phyloP scores from a whole-genome alignment of 805 yeast genomes.

The Hermanozyma aechmeae region DNA sequence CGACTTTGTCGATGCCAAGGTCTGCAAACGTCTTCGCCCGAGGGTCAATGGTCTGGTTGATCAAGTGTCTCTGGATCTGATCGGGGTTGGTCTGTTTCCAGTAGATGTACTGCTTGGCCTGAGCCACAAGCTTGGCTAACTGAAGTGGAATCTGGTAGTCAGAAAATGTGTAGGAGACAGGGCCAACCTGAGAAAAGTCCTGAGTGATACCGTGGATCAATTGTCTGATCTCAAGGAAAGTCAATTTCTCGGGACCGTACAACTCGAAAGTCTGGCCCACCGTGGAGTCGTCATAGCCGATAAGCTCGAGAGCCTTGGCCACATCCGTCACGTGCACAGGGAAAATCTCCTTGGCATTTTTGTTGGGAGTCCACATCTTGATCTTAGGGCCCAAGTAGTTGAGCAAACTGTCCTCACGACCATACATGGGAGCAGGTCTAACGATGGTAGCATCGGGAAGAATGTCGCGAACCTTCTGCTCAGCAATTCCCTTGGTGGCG shows the following conservation, averaged over 20 bases:
- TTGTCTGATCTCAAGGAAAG: slow-evolving; percentile 56
- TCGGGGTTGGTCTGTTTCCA: slow-evolving; percentile 56
- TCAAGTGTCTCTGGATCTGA: slow-evolving; percentile 62
- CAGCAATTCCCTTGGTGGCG: slow-evolving; percentile 75
- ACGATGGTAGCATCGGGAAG: slow-evolving; percentile 75
- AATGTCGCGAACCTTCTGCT: slow-evolving; percentile 56
- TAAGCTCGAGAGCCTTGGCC: slow-evolving; percentile 67
- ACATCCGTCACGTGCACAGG: slow-evolving; percentile 78
- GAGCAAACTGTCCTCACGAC: slow-evolving; percentile 63
- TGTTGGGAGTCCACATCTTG: slow-evolving; percentile 58
- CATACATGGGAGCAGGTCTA: slow-evolving; percentile 76
- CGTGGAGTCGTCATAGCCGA: slow-evolving; percentile 76
- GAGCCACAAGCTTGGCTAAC: slow-evolving; percentile 37
- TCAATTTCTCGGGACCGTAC: slow-evolving; percentile 58
- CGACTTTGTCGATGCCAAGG: slow-evolving; percentile 46
- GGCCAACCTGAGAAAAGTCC: slow-evolving; percentile 35
- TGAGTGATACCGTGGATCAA: slow-evolving; percentile 58
- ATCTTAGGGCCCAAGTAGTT: slow-evolving; percentile 47
- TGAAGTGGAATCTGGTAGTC: slow-evolving; percentile 37
- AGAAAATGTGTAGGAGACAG: slow-evolving; percentile 32
- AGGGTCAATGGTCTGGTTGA: slow-evolving; percentile 56
- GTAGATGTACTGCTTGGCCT: slow-evolving; percentile 30
- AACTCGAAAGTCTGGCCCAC: slow-evolving; percentile 69
- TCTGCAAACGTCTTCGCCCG: slow-evolving; percentile 58
- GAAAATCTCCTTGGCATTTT: slow-evolving; percentile 48